phyloP scores from a whole-genome alignment of 371 early-diverging fungal genomes.

The Lichtheimia hyalospora region DNA sequence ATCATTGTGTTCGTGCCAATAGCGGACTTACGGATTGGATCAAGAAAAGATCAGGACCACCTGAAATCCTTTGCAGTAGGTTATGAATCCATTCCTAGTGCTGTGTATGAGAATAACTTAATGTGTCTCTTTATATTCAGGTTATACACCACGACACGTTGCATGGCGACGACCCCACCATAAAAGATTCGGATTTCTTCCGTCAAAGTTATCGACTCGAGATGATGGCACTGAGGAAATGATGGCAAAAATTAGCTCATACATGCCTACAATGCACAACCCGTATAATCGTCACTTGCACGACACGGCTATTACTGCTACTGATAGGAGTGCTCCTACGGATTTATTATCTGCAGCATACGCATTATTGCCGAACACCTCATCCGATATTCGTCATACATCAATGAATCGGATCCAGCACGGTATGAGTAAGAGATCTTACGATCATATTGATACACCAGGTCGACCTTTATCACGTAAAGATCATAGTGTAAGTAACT shows the following conservation, averaged over 20 bases:
- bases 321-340: conserved; percentile 10
- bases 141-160: conserved; percentile 19
- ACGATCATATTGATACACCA: conserved; percentile 41
- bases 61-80: conserved; percentile 11
- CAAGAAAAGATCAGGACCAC: conserved; percentile 21
- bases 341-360: conserved; percentile 40
- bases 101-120: neutral
- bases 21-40: conserved; percentile 43
- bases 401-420: conserved; percentile 6
- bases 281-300: neutral
- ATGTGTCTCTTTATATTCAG: neutral
- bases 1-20: conserved; percentile 41
- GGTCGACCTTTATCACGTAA: conserved; percentile 20
- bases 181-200: conserved; percentile 17
- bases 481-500: too few species aligned
- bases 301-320: neutral
- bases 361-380: conserved; percentile 31
- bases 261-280: neutral
- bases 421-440: conserved; percentile 16
- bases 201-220: conserved; percentile 4
- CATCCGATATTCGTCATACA: conserved; percentile 13
- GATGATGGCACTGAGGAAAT: conserved; percentile 4
- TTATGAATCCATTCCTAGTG: neutral
- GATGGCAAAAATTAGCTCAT: conserved; percentile 1
- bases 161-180: conserved; percentile 8